These are phyloP conservation scores for Betula pendula DNA, from an alignment of 306 rosid genomes.

Conservation along the genomic window DNA sequence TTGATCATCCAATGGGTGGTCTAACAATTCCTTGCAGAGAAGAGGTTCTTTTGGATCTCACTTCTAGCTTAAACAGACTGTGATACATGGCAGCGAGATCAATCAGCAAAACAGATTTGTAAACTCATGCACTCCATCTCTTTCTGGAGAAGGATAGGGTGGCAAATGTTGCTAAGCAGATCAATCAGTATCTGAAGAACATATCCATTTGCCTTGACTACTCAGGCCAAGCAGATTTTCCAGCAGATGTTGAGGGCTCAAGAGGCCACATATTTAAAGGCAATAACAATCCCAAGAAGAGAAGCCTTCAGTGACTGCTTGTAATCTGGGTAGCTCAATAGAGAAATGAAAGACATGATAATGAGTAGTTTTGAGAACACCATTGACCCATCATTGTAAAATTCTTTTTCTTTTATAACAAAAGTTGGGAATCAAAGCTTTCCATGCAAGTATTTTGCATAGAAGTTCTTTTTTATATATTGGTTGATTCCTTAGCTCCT, in stretches of 20 bases:
- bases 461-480: too few species aligned
- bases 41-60: slow-evolving; percentile 32
- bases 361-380: not conserved
- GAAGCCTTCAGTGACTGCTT: not conserved
- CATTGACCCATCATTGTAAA: not conserved
- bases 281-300: too few species aligned
- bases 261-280: not conserved
- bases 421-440: not conserved
- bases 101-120: too few species aligned
- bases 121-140: not conserved
- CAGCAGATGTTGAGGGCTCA: not conserved
- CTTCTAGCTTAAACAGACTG: slow-evolving; percentile 24
- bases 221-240: not conserved
- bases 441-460: not conserved
- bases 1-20: slow-evolving; percentile 52
- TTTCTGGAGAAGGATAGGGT: not conserved
- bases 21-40: slow-evolving; percentile 53
- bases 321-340: not conserved
- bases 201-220: not conserved
- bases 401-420: not conserved
- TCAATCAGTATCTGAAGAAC: not conserved
- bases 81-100: not conserved
- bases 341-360: not conserved
- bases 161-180: too few species aligned
- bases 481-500: too few species aligned